Base-by-base conservation (phyloP, 2,329 filamentous ascomycete genomes). In the Curvularia eragrostidis region DNA sequence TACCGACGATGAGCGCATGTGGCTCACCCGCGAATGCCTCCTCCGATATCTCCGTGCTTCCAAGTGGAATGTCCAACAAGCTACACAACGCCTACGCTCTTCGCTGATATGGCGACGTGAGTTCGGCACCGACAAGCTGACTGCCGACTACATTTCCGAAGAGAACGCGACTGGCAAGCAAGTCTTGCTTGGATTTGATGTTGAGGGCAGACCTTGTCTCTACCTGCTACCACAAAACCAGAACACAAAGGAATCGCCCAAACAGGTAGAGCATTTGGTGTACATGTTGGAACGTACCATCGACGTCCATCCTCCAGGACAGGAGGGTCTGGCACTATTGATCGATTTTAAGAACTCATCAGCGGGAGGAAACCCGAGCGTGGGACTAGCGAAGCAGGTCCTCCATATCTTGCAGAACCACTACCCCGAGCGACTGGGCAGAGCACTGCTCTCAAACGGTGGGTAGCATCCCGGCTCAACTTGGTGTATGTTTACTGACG, bases 141-240 rank as follows among this genome's bases (percentile, higher is more conserved):
- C 91, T 0, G 83, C 90, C 9, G 93, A 97, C 8, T 90, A 96
- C 79, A 94, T 98, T 71, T 92, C 90, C 1, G 87, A 91, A 12
- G 95, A 99, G 82, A 96, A 97, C 77, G 93, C 94, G 80, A 98
- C 94, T 9, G 95, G 95, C 66, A 99, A 99, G 82, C 94, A 98
- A 77, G 84, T 97, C 56, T 84, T 96, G 56, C 78, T 95, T 19
- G 95, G 95, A 41, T 99, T 88, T 78, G 95, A 99, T 80, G 91
- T 89, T 58, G 82, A 91, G 59, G 90, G 85, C 48, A 84, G 94
- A n/a, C 92, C 93, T 1, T 97, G 93, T 76, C 87, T 95, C 71
- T 97, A 97, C 79, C 85, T 99, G 58, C 89, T 90, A 74, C 95
- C 95, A 1, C 91, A 89, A 30, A 88, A 89, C 66, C 95, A 99